Percentiles rank a stretch among this genome's conserved stretches.
Conservation (phyloP, 1,284 basidiomycete genomes). For the Mycocalia duriaeana region DNA sequence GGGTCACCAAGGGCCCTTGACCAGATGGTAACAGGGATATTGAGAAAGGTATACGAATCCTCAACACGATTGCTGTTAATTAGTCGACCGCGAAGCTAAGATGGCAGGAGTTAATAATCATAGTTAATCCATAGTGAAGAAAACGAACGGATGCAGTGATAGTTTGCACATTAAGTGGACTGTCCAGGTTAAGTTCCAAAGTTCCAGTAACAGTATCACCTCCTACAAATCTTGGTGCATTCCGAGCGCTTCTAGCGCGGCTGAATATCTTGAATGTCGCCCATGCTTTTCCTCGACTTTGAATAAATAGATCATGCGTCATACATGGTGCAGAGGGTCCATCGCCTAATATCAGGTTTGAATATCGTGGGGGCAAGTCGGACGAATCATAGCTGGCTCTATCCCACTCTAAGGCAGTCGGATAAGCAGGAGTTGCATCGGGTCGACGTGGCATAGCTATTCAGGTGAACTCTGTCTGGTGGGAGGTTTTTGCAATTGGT, state of each 20-base stretch:
- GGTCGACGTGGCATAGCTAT: too few relatives aligned
- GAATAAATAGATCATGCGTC: not conserved
- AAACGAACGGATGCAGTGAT: not conserved
- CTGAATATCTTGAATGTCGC: not conserved
- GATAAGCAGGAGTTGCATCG: too few relatives aligned
- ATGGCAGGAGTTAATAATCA: not conserved
- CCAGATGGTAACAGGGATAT: slow-evolving; percentile 26
- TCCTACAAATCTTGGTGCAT: not conserved
- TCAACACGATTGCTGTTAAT: slow-evolving; percentile 24
- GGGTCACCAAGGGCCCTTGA: slow-evolving; percentile 25
- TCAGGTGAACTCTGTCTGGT: too few relatives aligned
- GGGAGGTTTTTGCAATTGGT: too few relatives aligned
- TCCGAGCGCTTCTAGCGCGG: not conserved
- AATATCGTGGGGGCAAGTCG: not conserved
- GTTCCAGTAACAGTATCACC: not conserved
- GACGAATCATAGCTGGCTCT: not conserved
- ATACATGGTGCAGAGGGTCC: not conserved
- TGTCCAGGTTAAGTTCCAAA: not conserved
- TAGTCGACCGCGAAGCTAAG: slow-evolving; percentile 29
- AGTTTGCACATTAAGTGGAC: not conserved
- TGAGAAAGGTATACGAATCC: slow-evolving; percentile 26
- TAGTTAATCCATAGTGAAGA: not conserved
- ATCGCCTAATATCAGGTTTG: not conserved
- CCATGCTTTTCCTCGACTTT: not conserved
- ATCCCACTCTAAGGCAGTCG: too few relatives aligned